Conservation (phyloP, 768 basidiomycete species). For the Suillus subluteus region DNA sequence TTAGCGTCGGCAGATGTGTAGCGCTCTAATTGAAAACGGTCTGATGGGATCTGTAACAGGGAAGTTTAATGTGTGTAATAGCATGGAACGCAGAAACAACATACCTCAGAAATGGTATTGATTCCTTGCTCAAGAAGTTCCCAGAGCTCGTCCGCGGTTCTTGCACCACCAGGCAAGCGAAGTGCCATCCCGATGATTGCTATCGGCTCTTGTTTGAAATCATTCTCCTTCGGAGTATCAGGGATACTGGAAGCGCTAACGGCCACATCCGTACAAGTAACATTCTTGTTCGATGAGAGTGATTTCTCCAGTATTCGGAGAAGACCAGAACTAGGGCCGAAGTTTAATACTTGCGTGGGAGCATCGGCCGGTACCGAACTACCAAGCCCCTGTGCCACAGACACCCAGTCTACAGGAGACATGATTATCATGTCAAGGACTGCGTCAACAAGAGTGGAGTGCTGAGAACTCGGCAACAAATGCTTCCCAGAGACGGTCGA, state of each 20-base stretch:
- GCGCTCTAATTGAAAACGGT: slow-evolving; percentile 54
- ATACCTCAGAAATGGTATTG: slow-evolving; percentile 61
- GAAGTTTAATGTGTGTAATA: slow-evolving; percentile 9
- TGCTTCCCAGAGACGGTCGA: slow-evolving; percentile 48
- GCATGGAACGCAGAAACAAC: slow-evolving; percentile 13
- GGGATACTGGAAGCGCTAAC: slow-evolving; percentile 9
- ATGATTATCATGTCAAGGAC: slow-evolving; percentile 47
- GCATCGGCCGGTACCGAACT: slow-evolving; percentile 17
- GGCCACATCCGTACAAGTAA: slow-evolving; percentile 23
- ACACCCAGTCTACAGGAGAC: slow-evolving; percentile 57
- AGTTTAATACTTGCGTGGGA: slow-evolving; percentile 45
- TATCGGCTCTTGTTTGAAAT: slow-evolving; percentile 50
- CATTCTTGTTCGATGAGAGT: slow-evolving; percentile 24
- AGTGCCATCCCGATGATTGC: slow-evolving; percentile 77
- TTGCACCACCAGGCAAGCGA: slow-evolving; percentile 57
- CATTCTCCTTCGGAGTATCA: background rate
- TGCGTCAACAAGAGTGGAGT: slow-evolving; percentile 39
- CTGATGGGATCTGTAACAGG: slow-evolving; percentile 55
- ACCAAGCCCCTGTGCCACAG: slow-evolving; percentile 38
- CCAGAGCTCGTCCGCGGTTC: slow-evolving; percentile 55
- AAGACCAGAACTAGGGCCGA: slow-evolving; percentile 51
- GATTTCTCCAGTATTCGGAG: slow-evolving; percentile 42
- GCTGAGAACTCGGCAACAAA: slow-evolving; percentile 26
- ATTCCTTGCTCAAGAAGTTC: slow-evolving; percentile 56
- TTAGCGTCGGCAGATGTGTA: slow-evolving; percentile 33